Evolutionary conservation across 345 rosid species (phyloP).

Genomic region (Firmiana major): DNA sequence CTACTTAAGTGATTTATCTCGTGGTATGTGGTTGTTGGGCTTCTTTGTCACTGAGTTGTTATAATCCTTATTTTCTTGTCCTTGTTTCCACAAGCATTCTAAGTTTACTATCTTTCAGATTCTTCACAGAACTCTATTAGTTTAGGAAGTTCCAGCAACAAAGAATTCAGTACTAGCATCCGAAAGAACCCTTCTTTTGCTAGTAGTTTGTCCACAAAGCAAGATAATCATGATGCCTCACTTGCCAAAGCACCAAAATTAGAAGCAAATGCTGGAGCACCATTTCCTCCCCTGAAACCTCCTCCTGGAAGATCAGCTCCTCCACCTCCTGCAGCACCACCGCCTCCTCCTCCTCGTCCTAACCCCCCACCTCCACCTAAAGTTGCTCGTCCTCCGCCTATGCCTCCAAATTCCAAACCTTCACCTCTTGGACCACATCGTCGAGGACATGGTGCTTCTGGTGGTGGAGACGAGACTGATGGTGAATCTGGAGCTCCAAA

Average conservation of each 20-base stretch:
- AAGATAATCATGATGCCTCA: conserved; percentile 28
- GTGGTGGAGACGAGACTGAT: conserved; percentile 36
- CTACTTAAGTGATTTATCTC: conserved; percentile 40
- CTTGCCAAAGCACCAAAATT: conserved; percentile 22
- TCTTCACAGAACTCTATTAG: conserved; percentile 50
- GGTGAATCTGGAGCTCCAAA: conserved; percentile 54
- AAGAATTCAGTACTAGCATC: conserved; percentile 16
- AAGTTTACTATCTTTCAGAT: conserved; percentile 38
- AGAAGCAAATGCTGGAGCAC: conserved; percentile 16
- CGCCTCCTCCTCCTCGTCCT: conserved; percentile 47
- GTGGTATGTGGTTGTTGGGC: conserved; percentile 37
- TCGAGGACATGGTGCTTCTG: conserved; percentile 28
- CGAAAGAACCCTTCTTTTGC: conserved; percentile 26
- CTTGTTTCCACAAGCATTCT: neutral
- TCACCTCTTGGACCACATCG: conserved; percentile 33
- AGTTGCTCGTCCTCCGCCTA: conserved; percentile 34
- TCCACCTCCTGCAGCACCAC: conserved; percentile 28
- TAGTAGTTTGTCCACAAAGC: conserved; percentile 24
- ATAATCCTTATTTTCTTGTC: neutral
- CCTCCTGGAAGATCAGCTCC: conserved; percentile 58
- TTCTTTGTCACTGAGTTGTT: neutral
- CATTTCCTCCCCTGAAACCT: conserved; percentile 27
- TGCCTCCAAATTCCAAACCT: conserved; percentile 42
- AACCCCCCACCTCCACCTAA: conserved; percentile 60
- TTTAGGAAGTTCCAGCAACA: conserved; percentile 31